phyloP scores from a whole-genome alignment of 2,329 filamentous ascomycete species.

The Aureobasidium sp. region DNA sequence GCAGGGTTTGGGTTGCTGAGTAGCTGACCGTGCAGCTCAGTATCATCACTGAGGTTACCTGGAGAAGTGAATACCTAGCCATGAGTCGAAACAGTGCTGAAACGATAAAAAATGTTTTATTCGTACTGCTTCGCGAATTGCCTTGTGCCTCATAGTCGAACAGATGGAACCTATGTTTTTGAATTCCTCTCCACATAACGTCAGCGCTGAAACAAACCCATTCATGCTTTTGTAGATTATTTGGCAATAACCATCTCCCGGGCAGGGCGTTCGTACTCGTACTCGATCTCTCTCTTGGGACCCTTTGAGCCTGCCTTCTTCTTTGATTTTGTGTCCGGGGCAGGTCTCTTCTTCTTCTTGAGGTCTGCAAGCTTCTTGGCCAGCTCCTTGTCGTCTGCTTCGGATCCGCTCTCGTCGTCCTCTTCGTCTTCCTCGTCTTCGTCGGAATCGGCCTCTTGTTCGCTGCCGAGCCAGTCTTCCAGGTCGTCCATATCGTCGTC shows the following conservation, averaged over 20 bases:
- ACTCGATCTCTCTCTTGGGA: slow-evolving; percentile 65
- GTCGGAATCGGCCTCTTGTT: slow-evolving; percentile 39
- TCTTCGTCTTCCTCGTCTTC: slow-evolving; percentile 50
- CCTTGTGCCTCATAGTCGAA: neutral
- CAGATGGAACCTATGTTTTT: slow-evolving; percentile 1
- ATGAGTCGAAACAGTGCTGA: neutral
- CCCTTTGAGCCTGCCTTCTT: slow-evolving; percentile 48
- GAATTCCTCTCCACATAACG: slow-evolving; percentile 3
- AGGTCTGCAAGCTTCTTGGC: slow-evolving; percentile 46
- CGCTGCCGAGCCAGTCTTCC: slow-evolving; percentile 81
- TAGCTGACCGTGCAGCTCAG: no score
- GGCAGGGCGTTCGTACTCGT: slow-evolving; percentile 56
- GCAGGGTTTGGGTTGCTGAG: neutral
- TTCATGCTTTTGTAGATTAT: neutral
- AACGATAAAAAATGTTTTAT: neutral
- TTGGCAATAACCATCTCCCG: slow-evolving; percentile 26
- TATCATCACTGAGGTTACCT: no score
- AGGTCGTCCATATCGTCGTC: slow-evolving; percentile 76
- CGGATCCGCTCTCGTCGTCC: slow-evolving; percentile 43
- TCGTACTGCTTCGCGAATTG: neutral
- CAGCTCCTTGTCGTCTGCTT: slow-evolving; percentile 37
- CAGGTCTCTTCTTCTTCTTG: slow-evolving; percentile 51
- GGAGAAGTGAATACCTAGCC: no score
- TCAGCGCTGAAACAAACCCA: slow-evolving; percentile 3
- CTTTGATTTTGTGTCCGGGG: slow-evolving; percentile 35